Conservation (phyloP, 768 basidiomycete genomes). For the Tubosaeta brunneosetosa region DNA sequence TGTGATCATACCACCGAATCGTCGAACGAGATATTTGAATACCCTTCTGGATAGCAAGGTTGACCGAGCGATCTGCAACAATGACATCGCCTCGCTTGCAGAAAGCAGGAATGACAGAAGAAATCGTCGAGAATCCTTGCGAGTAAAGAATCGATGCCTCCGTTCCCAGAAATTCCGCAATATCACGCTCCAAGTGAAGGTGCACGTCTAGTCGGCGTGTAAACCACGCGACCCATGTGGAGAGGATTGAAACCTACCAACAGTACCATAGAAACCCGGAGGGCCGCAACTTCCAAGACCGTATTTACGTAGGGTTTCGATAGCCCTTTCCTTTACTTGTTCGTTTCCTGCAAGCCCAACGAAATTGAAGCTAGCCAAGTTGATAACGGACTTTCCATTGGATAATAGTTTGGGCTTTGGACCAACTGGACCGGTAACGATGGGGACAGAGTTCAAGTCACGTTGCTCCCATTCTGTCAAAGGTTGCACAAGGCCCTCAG, state of each 20-base stretch:
- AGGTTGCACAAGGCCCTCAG: constrained; percentile 73
- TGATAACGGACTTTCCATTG: constrained; percentile 70
- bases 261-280: constrained; percentile 93
- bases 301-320: constrained; percentile 81
- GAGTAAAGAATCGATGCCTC: constrained; percentile 91
- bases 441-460: constrained; percentile 70
- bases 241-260: constrained; percentile 53
- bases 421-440: constrained; percentile 76
- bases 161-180: constrained; percentile 86
- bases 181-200: constrained; percentile 79
- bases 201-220: constrained; percentile 69
- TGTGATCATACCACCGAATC: constrained; percentile 95
- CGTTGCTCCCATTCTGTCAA: constrained; percentile 54
- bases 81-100: constrained; percentile 97
- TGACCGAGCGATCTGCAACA: constrained; percentile 96
- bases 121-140: constrained; percentile 87
- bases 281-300: constrained; percentile 96
- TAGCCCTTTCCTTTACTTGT: constrained; percentile 75
- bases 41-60: constrained; percentile 94
- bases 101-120: constrained; percentile 95
- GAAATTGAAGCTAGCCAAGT: constrained; percentile 91
- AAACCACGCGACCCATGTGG: background rate
- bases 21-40: constrained; percentile 90
- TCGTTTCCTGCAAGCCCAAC: constrained; percentile 87
- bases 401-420: constrained; percentile 75